phyloP scores from a whole-genome alignment of 2,329 filamentous ascomycete species.

The Venturia aucupariae region DNA sequence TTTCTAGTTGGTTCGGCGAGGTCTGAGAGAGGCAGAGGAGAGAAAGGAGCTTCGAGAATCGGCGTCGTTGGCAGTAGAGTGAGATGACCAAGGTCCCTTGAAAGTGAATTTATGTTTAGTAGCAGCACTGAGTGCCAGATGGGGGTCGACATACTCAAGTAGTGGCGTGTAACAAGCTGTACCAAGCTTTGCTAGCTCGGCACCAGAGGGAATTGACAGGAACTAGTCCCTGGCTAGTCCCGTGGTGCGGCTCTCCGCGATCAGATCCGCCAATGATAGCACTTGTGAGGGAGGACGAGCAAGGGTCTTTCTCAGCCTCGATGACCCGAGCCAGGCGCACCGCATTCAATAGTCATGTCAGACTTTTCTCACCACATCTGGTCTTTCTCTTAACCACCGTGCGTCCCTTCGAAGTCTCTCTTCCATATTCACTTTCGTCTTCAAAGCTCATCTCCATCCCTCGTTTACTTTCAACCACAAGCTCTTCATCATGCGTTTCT shows the following conservation, averaged over 20 bases:
- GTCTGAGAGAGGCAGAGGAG: no score
- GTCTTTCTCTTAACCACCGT: not conserved
- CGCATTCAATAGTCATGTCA: not conserved
- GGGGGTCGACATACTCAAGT: not conserved
- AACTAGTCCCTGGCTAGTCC: not conserved
- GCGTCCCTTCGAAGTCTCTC: not conserved
- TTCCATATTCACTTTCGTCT: not conserved
- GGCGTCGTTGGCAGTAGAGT: not conserved
- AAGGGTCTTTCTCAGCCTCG: not conserved
- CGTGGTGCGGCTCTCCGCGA: not conserved
- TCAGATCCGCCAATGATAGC: not conserved
- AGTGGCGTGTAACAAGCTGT: not conserved
- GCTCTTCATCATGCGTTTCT: not conserved
- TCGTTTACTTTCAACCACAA: not conserved
- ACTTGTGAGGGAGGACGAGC: not conserved
- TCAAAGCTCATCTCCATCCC: not conserved
- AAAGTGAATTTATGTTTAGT: not conserved
- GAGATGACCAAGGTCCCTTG: not conserved
- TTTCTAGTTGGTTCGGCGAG: no score
- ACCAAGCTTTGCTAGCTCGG: not conserved
- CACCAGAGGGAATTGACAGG: not conserved
- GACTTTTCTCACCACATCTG: slow-evolving; percentile 1
- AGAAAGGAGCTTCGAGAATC: no score
- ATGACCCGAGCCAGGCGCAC: not conserved
- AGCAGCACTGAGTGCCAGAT: not conserved